These are phyloP conservation scores for Pinus tabuliformis DNA, from an alignment of 75 land plant species.

Conservation along the genomic window DNA sequence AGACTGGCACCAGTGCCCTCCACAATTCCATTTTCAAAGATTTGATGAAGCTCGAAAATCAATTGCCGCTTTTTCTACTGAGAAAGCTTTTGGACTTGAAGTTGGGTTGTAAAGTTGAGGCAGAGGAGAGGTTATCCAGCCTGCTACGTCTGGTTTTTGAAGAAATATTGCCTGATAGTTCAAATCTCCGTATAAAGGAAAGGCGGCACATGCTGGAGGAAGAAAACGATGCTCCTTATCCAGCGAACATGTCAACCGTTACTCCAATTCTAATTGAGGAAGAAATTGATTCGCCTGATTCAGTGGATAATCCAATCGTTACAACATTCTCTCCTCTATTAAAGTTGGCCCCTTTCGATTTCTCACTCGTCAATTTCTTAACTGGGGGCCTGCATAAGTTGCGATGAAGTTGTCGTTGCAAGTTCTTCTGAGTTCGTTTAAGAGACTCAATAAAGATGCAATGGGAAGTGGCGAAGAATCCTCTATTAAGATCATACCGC, in stretches of 20 bases:
- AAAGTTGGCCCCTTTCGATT: background rate
- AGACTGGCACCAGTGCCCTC: background rate
- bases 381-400: background rate
- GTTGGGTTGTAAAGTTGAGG: background rate
- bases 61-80: background rate
- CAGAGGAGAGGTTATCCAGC: background rate
- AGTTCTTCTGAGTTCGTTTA: background rate
- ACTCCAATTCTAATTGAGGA: background rate
- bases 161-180: background rate
- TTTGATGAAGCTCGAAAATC: slow-evolving; percentile 5
- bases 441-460: background rate
- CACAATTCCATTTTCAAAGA: background rate
- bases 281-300: background rate
- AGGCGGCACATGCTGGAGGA: background rate
- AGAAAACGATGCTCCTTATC: background rate
- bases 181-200: background rate
- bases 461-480: background rate
- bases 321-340: background rate
- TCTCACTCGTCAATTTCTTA: background rate
- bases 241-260: too few relatives aligned
- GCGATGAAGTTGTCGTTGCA: background rate
- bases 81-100: background rate
- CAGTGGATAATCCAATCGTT: background rate
- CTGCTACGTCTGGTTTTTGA: background rate
- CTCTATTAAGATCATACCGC: background rate